phyloP scores from a whole-genome alignment of 1,284 basidiomycete genomes.

The Tremellales sp. region DNA sequence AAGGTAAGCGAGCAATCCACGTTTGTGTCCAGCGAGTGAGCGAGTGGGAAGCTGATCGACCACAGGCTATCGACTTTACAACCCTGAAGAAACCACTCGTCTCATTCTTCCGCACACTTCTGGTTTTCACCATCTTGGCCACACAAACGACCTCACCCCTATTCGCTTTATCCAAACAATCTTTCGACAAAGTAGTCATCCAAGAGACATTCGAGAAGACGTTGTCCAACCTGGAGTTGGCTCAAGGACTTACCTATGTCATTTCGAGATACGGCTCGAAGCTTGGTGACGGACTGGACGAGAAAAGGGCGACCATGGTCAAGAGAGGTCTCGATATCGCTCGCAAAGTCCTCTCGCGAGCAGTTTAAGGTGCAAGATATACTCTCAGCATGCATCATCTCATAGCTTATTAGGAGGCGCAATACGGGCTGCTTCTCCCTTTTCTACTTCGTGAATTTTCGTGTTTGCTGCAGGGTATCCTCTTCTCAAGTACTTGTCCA shows the following conservation, averaged over 20 bases:
- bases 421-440: background rate
- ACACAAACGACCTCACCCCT: constrained; percentile 67
- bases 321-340: constrained; percentile 56
- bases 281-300: constrained; percentile 33
- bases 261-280: constrained; percentile 33
- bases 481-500: constrained; percentile 35
- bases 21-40: background rate
- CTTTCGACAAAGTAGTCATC: constrained; percentile 51
- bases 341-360: background rate
- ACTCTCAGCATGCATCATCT: too few relatives aligned
- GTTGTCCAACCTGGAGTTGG: constrained; percentile 32
- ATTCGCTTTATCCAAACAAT: constrained; percentile 36
- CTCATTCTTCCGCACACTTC: constrained; percentile 64
- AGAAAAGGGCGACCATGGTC: constrained; percentile 53
- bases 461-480: constrained; percentile 7
- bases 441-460: background rate
- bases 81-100: constrained; percentile 60
- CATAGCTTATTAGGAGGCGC: background rate
- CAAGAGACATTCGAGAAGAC: constrained; percentile 38
- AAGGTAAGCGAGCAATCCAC: constrained; percentile 62
- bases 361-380: background rate
- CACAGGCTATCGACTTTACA: constrained; percentile 84
- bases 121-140: constrained; percentile 64
- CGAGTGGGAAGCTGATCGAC: background rate
- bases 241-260: constrained; percentile 41